A percentile compares a stretch with the other conserved stretches of the same genome.
These are phyloP conservation scores for Carex parvula DNA, from an alignment of 176 grass and related monocot species.

Conservation along the genomic window DNA sequence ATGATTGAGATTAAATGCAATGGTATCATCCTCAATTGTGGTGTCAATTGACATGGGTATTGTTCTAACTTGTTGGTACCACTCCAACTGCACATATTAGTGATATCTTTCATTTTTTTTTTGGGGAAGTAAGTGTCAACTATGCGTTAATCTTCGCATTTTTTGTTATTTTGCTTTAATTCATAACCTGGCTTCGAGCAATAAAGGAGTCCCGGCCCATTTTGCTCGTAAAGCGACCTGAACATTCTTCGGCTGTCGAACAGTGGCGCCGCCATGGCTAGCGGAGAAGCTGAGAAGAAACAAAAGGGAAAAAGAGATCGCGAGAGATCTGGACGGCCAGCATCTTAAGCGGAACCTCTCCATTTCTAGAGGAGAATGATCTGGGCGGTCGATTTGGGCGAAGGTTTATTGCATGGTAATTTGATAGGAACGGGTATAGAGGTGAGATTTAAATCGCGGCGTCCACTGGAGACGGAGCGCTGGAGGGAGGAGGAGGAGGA, in stretches of 20 bases:
- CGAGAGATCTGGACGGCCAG: conserved; percentile 10
- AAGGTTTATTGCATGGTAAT: conserved; percentile 8
- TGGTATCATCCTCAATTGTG: background rate
- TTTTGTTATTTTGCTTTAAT: background rate
- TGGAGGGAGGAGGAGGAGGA: background rate
- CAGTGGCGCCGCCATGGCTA: conserved; percentile 25
- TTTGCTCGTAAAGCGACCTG: conserved; percentile 78
- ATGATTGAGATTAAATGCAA: background rate
- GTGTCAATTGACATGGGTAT: background rate
- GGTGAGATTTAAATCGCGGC: background rate
- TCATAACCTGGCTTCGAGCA: conserved; percentile 74
- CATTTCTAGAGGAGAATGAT: background rate
- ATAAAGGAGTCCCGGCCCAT: conserved; percentile 79
- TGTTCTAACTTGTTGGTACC: background rate
- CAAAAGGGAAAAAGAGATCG: conserved; percentile 20
- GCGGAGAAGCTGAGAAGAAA: conserved; percentile 19
- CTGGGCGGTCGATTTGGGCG: background rate
- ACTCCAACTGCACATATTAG: background rate
- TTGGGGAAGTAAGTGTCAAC: background rate
- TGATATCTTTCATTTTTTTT: background rate
- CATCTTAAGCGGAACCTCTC: conserved; percentile 29
- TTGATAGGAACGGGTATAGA: background rate
- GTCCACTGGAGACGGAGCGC: background rate
- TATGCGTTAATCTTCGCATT: background rate
- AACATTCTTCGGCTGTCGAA: conserved; percentile 80